Evolutionary conservation across 177 flowering plant genomes (phyloP).

Genomic region (Tripterygium wilfordii): DNA sequence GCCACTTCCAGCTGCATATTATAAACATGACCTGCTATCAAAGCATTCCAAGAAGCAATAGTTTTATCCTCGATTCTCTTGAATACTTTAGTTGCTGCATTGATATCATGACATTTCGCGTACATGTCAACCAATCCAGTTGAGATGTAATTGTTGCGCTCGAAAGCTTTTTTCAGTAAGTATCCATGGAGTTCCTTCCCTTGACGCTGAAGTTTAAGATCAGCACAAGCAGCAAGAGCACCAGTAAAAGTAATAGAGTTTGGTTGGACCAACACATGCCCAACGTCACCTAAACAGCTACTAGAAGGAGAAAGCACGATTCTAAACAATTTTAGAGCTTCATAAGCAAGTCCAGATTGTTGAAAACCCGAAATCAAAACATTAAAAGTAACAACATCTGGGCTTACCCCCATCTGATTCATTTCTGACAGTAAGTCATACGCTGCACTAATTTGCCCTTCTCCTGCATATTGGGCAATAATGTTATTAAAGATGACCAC

Average conservation of each 20-base stretch:
- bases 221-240: conserved; percentile 55
- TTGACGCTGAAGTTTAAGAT: no score
- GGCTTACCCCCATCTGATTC: conserved; percentile 29
- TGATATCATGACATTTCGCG: no score
- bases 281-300: background rate
- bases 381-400: conserved; percentile 35
- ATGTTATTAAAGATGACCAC: no score
- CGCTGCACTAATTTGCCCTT: conserved; percentile 31
- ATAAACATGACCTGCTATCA: no score
- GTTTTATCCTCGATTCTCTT: no score
- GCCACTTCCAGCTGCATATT: no score
- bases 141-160: no score
- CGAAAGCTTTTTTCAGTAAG: no score
- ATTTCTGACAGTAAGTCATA: conserved; percentile 32
- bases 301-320: conserved; percentile 21
- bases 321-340: conserved; percentile 38
- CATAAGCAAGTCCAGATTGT: conserved; percentile 31
- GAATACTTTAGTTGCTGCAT: no score
- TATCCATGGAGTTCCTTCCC: no score
- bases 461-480: conserved; percentile 36
- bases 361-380: conserved; percentile 40
- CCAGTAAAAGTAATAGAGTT: conserved; percentile 26
- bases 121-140: no score
- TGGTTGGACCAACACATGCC: conserved; percentile 19
- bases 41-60: no score